A percentile compares a stretch with the other conserved stretches of the same genome.
phyloP scores from a whole-genome alignment of 352 stramenopile genomes.

The Globisporangium viniferum region DNA sequence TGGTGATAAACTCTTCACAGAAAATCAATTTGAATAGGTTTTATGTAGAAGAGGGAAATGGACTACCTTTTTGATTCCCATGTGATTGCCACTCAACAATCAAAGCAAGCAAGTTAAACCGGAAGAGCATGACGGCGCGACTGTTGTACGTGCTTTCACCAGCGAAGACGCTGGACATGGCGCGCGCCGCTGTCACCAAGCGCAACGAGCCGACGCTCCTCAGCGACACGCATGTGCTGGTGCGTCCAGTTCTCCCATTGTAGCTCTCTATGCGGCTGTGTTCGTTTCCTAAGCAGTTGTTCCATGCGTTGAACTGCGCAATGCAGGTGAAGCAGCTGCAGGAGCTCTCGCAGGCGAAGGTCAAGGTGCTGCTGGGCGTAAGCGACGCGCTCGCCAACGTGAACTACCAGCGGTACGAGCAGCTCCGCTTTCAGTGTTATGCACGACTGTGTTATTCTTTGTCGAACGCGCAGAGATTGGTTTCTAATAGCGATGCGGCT shows the following conservation, averaged over 20 bases:
- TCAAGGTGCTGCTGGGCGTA: slow-evolving; percentile 81
- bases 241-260: slow-evolving; percentile 14
- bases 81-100: background rate
- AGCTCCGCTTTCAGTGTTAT: background rate
- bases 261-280: background rate
- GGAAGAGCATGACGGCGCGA: slow-evolving; percentile 20
- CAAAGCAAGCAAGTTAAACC: background rate
- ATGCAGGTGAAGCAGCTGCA: slow-evolving; percentile 47
- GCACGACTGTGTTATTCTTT: background rate
- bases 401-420: slow-evolving; percentile 72
- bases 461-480: background rate
- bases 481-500: background rate
- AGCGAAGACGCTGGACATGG: slow-evolving; percentile 87
- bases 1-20: background rate
- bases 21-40: background rate
- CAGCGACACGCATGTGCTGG: slow-evolving; percentile 46
- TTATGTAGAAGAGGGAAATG: background rate
- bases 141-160: slow-evolving; percentile 86
- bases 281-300: background rate
- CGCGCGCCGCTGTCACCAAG: slow-evolving; percentile 21
- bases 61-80: background rate
- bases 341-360: slow-evolving; percentile 56
- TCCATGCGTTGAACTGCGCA: background rate
- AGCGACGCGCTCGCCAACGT: slow-evolving; percentile 83
- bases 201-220: slow-evolving; percentile 56